A percentile compares a stretch with the other conserved stretches of the same genome.
Evolutionary conservation across 495 filamentous ascomycete species (phyloP).

Genomic region (Tuber brumale): DNA sequence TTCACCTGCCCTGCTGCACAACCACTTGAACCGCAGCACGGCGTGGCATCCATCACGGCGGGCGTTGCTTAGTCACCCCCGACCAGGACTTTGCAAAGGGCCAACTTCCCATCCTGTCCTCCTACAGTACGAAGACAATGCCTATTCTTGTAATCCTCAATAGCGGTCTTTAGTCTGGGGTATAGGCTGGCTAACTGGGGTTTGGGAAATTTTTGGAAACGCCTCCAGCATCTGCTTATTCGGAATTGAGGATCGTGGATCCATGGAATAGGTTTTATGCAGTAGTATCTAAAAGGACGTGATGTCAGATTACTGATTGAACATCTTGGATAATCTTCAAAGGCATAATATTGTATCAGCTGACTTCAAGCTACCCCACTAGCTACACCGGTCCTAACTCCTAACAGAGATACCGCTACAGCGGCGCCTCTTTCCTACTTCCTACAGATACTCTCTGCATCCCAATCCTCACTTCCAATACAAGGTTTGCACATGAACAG

Average conservation of each 20-base stretch:
- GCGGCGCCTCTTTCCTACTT: background rate
- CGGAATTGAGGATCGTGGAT: background rate
- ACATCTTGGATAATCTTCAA: background rate
- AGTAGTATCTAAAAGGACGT: background rate
- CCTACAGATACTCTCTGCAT: slow-evolving; percentile 29
- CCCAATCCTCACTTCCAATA: slow-evolving; percentile 47
- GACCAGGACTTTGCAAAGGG: too few species aligned
- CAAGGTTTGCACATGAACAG: slow-evolving; percentile 49
- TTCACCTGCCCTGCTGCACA: too few species aligned
- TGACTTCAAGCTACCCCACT: background rate
- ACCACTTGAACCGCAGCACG: too few species aligned
- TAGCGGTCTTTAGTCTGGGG: background rate
- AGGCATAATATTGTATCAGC: background rate
- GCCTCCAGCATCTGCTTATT: background rate
- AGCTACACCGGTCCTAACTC: background rate
- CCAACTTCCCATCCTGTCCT: too few species aligned
- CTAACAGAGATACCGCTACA: background rate
- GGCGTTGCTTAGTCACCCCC: too few species aligned
- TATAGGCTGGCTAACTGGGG: background rate
- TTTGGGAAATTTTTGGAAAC: background rate
- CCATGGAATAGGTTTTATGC: background rate
- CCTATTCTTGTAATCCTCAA: background rate
- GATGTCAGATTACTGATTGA: background rate
- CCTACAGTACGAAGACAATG: background rate
- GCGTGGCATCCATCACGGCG: too few species aligned